These are phyloP conservation scores for Pinus albicaulis DNA, from an alignment of 75 land plant species.

Conservation along the genomic window DNA sequence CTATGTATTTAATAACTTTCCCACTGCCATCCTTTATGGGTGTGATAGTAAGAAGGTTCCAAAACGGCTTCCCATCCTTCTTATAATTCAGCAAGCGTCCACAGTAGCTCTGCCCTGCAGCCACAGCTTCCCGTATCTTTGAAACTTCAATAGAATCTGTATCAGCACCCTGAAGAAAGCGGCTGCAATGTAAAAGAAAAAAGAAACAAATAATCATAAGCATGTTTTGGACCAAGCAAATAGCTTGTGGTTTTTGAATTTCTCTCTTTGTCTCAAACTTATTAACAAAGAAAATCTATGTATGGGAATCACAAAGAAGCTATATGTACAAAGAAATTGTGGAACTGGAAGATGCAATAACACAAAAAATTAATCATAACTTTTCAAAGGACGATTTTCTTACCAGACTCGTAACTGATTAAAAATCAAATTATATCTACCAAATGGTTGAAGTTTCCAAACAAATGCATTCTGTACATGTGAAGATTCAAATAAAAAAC, in stretches of 20 bases:
- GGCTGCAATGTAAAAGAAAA: slow-evolving; percentile 43
- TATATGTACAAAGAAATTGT: background rate
- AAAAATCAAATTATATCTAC: no score
- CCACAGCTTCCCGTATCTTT: slow-evolving; percentile 57
- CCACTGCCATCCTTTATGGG: slow-evolving; percentile 79
- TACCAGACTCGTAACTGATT: no score
- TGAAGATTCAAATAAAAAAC: no score
- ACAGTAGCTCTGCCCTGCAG: slow-evolving; percentile 61
- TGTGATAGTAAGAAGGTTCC: slow-evolving; percentile 82
- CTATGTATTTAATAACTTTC: slow-evolving; percentile 70
- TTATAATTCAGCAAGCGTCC: slow-evolving; percentile 84
- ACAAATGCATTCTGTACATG: no score
- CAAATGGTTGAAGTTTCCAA: no score
- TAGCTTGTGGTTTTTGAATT: background rate
- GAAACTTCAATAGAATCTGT: slow-evolving; percentile 70
- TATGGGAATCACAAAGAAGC: background rate
- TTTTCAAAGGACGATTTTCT: no score
- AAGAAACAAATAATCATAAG: background rate
- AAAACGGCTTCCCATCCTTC: slow-evolving; percentile 79
- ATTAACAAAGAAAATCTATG: background rate
- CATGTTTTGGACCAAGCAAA: background rate
- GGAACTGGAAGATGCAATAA: background rate
- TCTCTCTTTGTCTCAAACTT: no score
- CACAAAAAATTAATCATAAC: background rate
- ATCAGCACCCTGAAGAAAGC: slow-evolving; percentile 83